A percentile compares a stretch with the other conserved stretches of the same genome.
These are phyloP conservation scores for Iberis pinnata DNA, from an alignment of 345 rosid genomes.

Conservation along the genomic window DNA sequence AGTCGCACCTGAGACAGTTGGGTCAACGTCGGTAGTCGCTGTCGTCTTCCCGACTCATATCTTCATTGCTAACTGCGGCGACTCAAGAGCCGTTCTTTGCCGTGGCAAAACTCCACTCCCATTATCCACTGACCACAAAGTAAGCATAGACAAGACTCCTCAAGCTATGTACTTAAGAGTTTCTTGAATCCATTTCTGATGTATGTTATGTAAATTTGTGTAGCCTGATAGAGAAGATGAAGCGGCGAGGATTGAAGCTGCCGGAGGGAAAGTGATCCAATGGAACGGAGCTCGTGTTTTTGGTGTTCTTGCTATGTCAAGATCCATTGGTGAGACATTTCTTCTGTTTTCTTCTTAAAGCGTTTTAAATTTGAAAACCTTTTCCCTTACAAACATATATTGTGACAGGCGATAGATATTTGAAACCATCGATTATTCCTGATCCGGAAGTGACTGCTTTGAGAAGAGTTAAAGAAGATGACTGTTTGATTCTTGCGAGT, in stretches of 20 bases:
- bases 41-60: conserved; percentile 49
- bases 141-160: conserved; percentile 27
- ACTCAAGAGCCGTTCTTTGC: conserved; percentile 79
- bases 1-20: conserved; percentile 60
- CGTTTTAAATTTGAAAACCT: background rate
- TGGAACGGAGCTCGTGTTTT: conserved; percentile 79
- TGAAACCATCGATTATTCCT: conserved; percentile 73
- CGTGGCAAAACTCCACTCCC: conserved; percentile 55
- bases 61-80: conserved; percentile 76
- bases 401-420: conserved; percentile 58
- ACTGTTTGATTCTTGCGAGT: conserved; percentile 66
- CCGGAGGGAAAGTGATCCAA: conserved; percentile 60
- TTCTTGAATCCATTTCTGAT: background rate
- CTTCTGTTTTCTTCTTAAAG: conserved; percentile 1
- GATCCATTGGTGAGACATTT: conserved; percentile 60
- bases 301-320: conserved; percentile 87
- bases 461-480: conserved; percentile 54
- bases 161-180: background rate
- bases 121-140: conserved; percentile 71
- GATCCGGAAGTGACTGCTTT: conserved; percentile 58
- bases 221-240: conserved; percentile 88
- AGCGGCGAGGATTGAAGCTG: conserved; percentile 64
- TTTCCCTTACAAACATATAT: conserved; percentile 8
- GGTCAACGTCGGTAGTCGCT: conserved; percentile 79
- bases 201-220: background rate